A percentile compares a stretch with the other conserved stretches of the same genome.
These are phyloP conservation scores for Hypholoma fasciculare DNA, from an alignment of 768 basidiomycete species.

Conservation along the genomic window DNA sequence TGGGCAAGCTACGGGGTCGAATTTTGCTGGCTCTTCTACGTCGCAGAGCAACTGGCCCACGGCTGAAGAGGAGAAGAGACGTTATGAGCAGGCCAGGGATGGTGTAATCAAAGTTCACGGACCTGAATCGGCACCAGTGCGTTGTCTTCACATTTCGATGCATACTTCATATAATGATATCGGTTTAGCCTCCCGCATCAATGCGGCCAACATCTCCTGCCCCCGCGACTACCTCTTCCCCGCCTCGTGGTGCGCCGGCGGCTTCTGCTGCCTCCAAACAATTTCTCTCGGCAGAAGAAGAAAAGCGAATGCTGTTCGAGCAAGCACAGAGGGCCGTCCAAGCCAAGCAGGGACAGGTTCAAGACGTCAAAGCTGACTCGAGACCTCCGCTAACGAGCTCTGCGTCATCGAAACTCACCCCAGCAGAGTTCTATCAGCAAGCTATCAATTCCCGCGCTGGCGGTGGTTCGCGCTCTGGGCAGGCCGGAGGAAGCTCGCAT, in stretches of 20 bases:
- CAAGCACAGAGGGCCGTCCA: constrained; percentile 67
- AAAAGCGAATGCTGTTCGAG: constrained; percentile 64
- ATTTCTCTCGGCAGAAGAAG: constrained; percentile 76
- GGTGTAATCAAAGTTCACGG: constrained; percentile 60
- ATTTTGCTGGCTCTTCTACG: constrained; percentile 8
- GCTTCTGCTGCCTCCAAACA: constrained; percentile 15
- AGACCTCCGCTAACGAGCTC: constrained; percentile 16
- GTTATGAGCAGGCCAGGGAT: constrained; percentile 65
- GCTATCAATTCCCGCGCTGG: constrained; percentile 30
- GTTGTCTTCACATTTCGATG: constrained; percentile 7
- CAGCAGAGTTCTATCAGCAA: constrained; percentile 28
- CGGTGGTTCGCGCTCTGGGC: constrained; percentile 4
- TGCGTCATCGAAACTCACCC: constrained; percentile 22
- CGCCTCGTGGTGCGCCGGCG: constrained; percentile 14
- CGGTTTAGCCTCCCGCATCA: constrained; percentile 21
- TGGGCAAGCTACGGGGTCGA: constrained; percentile 13
- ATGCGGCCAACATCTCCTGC: constrained; percentile 17
- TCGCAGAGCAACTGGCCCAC: constrained; percentile 44
- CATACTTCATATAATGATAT: neutral
- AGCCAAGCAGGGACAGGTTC: constrained; percentile 48
- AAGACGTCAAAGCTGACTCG: constrained; percentile 12
- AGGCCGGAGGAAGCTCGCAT: constrained; percentile 18
- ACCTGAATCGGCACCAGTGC: constrained; percentile 34
- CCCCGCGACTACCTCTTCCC: constrained; percentile 20
- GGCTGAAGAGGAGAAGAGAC: constrained; percentile 65